phyloP scores from a whole-genome alignment of 2,329 filamentous ascomycete genomes.

The Colletotrichum spinosum region DNA sequence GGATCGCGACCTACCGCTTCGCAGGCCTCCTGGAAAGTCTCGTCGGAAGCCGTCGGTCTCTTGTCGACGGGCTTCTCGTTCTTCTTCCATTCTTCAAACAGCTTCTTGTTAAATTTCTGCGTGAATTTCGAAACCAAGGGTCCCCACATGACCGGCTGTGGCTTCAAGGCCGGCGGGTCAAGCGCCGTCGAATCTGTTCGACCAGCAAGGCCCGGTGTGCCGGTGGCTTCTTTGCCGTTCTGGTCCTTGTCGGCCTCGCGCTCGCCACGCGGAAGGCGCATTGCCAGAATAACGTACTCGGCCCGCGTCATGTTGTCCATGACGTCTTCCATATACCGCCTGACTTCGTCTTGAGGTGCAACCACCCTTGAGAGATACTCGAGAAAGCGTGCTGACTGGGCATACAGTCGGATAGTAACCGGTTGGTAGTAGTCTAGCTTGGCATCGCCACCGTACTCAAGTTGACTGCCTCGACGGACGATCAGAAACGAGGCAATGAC shows the following conservation, averaged over 20 bases:
- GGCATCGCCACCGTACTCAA: constrained; percentile 73
- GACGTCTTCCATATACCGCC: constrained; percentile 75
- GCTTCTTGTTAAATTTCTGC: constrained; percentile 34
- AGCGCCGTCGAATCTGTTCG: constrained; percentile 12
- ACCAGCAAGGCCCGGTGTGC: background rate
- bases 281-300: constrained; percentile 75
- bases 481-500: constrained; percentile 82
- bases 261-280: constrained; percentile 68
- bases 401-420: constrained; percentile 71
- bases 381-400: constrained; percentile 65
- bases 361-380: constrained; percentile 72
- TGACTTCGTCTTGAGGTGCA: constrained; percentile 71
- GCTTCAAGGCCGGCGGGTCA: constrained; percentile 25
- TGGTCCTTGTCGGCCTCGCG: constrained; percentile 47
- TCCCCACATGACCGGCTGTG: constrained; percentile 36
- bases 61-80: constrained; percentile 25
- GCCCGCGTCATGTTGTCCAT: constrained; percentile 77
- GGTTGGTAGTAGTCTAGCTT: constrained; percentile 81
- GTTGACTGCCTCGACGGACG: constrained; percentile 76
- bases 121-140: constrained; percentile 31
- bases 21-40: constrained; percentile 25
- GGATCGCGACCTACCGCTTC: constrained; percentile 30
- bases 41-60: constrained; percentile 9
- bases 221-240: constrained; percentile 23
- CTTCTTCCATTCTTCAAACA: constrained; percentile 36